Conservation (phyloP, 176 grass and related monocot genomes). For the Oryza meyeriana region DNA sequence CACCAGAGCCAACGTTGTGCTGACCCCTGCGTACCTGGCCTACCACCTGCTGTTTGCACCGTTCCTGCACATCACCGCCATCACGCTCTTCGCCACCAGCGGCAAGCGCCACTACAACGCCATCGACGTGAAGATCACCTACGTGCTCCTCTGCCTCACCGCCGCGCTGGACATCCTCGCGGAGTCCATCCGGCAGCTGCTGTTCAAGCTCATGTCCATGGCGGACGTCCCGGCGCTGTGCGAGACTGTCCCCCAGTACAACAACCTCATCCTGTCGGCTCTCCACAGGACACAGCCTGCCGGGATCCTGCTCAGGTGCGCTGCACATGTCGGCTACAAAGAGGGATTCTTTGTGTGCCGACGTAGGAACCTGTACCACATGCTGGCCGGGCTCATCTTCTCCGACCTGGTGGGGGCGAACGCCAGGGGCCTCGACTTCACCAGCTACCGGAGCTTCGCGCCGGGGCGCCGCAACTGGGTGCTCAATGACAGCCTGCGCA, state of each 20-base stretch:
- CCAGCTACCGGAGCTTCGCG: neutral
- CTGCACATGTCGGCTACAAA: neutral
- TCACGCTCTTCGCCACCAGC: neutral
- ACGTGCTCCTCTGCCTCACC: neutral
- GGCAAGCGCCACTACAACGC: neutral
- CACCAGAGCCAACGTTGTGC: neutral
- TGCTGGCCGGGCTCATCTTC: too few species aligned
- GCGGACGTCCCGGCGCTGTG: fast-evolving
- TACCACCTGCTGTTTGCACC: neutral
- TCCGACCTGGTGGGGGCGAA: too few species aligned
- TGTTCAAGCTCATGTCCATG: fast-evolving
- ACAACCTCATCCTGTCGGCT: neutral
- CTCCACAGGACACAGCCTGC: too few species aligned
- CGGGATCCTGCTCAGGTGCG: neutral
- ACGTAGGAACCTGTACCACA: too few species aligned
- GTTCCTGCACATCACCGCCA: neutral
- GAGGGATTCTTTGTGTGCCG: too few species aligned
- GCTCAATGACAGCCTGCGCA: too few species aligned
- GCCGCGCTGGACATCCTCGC: neutral
- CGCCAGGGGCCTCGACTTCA: neutral
- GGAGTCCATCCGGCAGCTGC: neutral
- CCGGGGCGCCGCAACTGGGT: too few species aligned
- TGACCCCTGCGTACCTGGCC: neutral
- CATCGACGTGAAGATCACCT: neutral
- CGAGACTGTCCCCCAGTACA: neutral